Base-by-base conservation (phyloP, 2,329 filamentous ascomycete genomes). In the Chaetomium globosum region DNA sequence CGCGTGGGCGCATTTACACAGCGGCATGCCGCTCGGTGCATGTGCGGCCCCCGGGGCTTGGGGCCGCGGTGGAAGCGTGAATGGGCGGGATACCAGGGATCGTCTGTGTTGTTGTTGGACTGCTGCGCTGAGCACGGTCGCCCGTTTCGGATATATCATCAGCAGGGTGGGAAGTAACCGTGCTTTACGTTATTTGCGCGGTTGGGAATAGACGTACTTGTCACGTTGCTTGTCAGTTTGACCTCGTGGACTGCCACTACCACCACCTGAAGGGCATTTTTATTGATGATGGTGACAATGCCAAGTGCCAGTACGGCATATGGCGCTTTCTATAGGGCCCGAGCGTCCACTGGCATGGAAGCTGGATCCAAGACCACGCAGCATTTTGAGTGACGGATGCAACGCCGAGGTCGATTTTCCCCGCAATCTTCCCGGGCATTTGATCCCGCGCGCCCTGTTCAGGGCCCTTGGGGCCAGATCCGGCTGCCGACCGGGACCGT, bases 11-110 rank as follows among this genome's bases (percentile, higher is more conserved):
- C 64, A 61, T 61, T 51, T 61, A 65, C 54, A 61, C n/a, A 33
- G 46, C 13, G 51, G 26, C 8, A 48, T 7, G 26, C 13, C n/a
- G 43, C 19, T 23, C 12, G 59, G 43, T 36, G 53, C 59, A 65
- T 65, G 21, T 4, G 21, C 53, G 33, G 58, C 48, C 63, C 57
- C 53, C 28, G 56, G 51, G 46, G 43, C 31, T 58, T 53, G 63
- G 63, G 58, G 53, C 39, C 36, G 52, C 12, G 52, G 26, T 21
- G 28, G 28, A 48, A 19, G 7, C 30, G 36, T 9, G n/a, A 48
- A 3, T 23, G 36, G 19, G 19, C 3, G n/a, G 19, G n/a, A 48
- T 48, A 23, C 39, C 39, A 43, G 19, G 39, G 39, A 7, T 19
- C 4, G 39, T n/a, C 2, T 48, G 13, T 30, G 4, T 53, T 53